Base-by-base conservation (phyloP, 306 rosid species). In the Cercis canadensis region DNA sequence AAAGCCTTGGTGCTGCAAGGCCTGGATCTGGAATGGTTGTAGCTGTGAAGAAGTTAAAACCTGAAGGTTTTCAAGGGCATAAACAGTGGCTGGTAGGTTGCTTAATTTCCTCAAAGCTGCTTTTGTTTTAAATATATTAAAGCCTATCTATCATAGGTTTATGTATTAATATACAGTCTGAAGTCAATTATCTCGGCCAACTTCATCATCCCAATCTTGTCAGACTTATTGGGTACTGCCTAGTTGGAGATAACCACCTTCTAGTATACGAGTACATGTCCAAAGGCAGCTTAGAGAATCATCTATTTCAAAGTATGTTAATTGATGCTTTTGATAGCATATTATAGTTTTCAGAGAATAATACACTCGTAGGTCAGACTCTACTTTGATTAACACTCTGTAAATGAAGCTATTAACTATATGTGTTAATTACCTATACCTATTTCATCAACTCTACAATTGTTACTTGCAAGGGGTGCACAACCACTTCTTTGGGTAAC, bases 211-310 rank as follows among this genome's bases (percentile, higher is more conserved):
- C 83, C 65, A 89, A 89, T 80, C 83, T 89, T 36, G 96, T 89
- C 57, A 89, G 84, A 85, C 89, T 86, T 45, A 53, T 82, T 8
- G 96, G 96, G 52, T 89, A 78, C 82, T 89, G 92, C 81, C 47
- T 82, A 18, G 92, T 84, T 63, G 92, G 88, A 6, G 87, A 84
- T 65, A 86, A 78, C 60, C 82, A 83, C 61, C 88, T 89, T 75
- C 78, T 89, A 80, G 92, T 89, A 34, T 89, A 89, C 17, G 92
- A 89, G 83, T 84, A 86, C 80, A 58, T 89, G 96, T 80, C 91
- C 0, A 82, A 87, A 32, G 89, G 96, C 65, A 84, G 92, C 78
- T 72, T 89, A 74, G 96, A 86, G 76, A 80, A 84, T 75, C 92
- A 89, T 82, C 81, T 89, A 19, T 89, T 86, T 72, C 75, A 79